phyloP scores from a whole-genome alignment of 257 asterid genomes.

The Galeopsis tetrahit region DNA sequence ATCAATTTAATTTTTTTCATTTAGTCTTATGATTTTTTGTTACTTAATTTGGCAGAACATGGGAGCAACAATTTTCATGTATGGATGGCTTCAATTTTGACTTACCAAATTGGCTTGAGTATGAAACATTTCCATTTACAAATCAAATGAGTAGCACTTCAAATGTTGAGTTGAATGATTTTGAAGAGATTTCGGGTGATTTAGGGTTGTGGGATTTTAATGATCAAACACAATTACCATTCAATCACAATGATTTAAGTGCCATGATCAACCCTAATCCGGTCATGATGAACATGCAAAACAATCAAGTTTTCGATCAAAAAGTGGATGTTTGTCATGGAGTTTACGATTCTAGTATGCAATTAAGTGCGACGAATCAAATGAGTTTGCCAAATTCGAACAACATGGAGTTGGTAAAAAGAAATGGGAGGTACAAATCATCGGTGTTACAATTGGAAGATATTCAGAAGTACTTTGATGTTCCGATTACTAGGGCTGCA shows the following conservation, averaged over 20 bases:
- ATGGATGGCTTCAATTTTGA: conserved; percentile 40
- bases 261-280: conserved; percentile 28
- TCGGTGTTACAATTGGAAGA: conserved; percentile 56
- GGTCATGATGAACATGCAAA: not conserved
- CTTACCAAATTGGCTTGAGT: conserved; percentile 19
- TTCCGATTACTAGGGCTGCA: conserved; percentile 82
- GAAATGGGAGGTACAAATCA: conserved; percentile 46
- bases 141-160: conserved; percentile 23
- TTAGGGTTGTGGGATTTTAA: conserved; percentile 49
- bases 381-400: not conserved
- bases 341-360: not conserved
- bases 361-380: not conserved
- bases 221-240: conserved; percentile 1
- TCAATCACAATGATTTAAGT: conserved; percentile 16
- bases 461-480: conserved; percentile 68
- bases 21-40: not conserved
- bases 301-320: not conserved
- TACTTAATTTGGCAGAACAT: conserved; percentile 39
- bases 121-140: conserved; percentile 35
- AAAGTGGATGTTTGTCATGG: not conserved
- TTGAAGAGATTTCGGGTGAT: conserved; percentile 51
- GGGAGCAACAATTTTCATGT: conserved; percentile 44
- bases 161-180: conserved; percentile 37
- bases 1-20: not conserved
- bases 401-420: not conserved